Evolutionary conservation across 495 filamentous ascomycete genomes (phyloP), one percentile per base, ranked within the genome.

Genomic region (Penicillium cataractarum): DNA sequence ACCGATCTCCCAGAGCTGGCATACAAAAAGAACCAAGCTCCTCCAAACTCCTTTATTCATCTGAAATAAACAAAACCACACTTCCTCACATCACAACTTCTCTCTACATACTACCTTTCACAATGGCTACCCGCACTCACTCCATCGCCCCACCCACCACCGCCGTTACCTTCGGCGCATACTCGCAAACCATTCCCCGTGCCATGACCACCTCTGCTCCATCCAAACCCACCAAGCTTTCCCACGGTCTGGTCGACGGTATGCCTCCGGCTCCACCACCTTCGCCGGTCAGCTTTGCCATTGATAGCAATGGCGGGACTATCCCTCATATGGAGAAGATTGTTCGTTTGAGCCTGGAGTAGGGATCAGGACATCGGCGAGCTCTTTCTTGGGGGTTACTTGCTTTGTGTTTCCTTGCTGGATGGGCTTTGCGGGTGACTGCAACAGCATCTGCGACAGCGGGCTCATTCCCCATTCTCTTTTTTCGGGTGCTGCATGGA

Each of bases 251-350:
- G n/a, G 54, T 75, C 50, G 64, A 74, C 26, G 71, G 71, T 8
- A 76, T 80, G 29, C 79, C 82, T 8, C 78, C 82, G 0, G 70
- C 70, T 6, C 82, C 81, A 7, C 82, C 82, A 19, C 82, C 82
- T 6, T 81, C 78, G 3, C 82, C 81, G 0, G 79, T 82, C 55
- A 71, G 73, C 53, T 79, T 76, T 39, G 67, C 69, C 27, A 60
- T 68, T 22, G 61, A 64, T 42, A 65, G 64, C 15, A 63, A 62
- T 13, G 59, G 66, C 4, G 62, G 66, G 42, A 65, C 58, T 24
- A 31, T 59, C 10, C 19, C 44, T 4, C 19, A 70, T 26, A 62
- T 49, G 24, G 63, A 65, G 31, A 60, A 72, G n/a, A 66, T 72
- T 24, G 61, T 62, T 22, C 60, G 54, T 27, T 27, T 72, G 55